These are phyloP conservation scores for Schizosaccharomyces octosporus DNA, from an alignment of 805 yeast genomes.

Conservation along the genomic window DNA sequence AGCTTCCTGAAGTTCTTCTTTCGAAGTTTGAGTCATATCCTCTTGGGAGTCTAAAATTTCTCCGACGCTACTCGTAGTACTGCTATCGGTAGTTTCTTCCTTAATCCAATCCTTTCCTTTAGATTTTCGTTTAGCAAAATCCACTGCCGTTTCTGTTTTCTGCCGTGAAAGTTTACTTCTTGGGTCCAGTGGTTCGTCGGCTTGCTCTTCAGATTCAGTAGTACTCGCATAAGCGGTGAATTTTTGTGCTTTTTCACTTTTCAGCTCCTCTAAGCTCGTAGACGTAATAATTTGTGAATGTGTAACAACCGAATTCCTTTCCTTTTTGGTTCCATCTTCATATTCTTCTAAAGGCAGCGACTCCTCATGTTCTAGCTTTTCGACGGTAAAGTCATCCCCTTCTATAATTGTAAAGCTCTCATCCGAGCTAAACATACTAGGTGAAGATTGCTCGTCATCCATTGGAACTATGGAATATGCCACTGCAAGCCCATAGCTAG, in stretches of 20 bases:
- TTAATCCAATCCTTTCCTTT: not conserved
- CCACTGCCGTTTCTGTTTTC: too few species aligned
- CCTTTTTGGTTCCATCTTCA: not conserved
- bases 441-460: not conserved
- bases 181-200: too few species aligned
- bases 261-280: too few species aligned
- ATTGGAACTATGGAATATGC: not conserved
- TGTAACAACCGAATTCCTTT: too few species aligned
- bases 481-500: not conserved
- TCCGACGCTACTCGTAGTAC: not conserved
- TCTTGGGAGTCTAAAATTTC: not conserved
- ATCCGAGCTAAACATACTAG: not conserved
- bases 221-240: too few species aligned
- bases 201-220: too few species aligned
- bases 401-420: not conserved
- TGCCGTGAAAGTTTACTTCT: too few species aligned
- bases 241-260: too few species aligned
- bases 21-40: not conserved
- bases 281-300: too few species aligned
- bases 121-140: too few species aligned
- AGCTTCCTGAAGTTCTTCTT: too few species aligned
- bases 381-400: not conserved
- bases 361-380: too few species aligned
- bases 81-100: not conserved
- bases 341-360: not conserved